Conservation (phyloP, 192 early-diverging fungal species). For the Linderina pennispora region DNA sequence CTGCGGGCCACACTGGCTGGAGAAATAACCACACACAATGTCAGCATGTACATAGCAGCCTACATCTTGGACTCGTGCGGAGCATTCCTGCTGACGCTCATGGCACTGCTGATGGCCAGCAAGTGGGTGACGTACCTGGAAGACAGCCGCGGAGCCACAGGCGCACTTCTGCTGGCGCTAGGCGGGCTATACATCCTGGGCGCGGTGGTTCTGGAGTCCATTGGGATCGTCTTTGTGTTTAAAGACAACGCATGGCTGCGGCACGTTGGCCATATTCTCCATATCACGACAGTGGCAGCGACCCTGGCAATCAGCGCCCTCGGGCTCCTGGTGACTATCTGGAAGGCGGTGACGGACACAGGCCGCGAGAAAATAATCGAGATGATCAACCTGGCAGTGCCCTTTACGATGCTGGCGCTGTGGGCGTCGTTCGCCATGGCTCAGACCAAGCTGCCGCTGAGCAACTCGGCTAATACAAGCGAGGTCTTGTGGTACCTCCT, state of each 20-base stretch:
- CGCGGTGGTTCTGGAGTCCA: conserved; percentile 9
- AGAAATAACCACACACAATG: neutral
- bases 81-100: conserved; percentile 7
- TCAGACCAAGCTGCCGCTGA: conserved; percentile 13
- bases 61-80: conserved; percentile 13
- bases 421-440: conserved; percentile 28
- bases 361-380: neutral
- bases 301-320: conserved; percentile 5
- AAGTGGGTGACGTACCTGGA: conserved; percentile 14
- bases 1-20: conserved; percentile 15
- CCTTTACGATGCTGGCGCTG: conserved; percentile 11
- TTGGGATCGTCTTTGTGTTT: conserved; percentile 12
- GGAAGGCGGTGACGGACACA: conserved; percentile 1
- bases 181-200: neutral
- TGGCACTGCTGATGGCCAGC: conserved; percentile 3
- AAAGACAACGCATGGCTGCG: neutral
- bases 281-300: neutral
- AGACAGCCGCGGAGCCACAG: neutral
- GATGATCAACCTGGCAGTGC: conserved; percentile 1
- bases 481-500: conserved; percentile 33
- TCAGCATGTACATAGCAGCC: conserved; percentile 13
- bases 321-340: conserved; percentile 13
- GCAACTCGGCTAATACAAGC: conserved; percentile 8
- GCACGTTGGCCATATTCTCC: conserved; percentile 13
- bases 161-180: neutral